These are phyloP conservation scores for Debaryomyces singareniensis DNA, from an alignment of 1,139 yeast species.

Conservation along the genomic window DNA sequence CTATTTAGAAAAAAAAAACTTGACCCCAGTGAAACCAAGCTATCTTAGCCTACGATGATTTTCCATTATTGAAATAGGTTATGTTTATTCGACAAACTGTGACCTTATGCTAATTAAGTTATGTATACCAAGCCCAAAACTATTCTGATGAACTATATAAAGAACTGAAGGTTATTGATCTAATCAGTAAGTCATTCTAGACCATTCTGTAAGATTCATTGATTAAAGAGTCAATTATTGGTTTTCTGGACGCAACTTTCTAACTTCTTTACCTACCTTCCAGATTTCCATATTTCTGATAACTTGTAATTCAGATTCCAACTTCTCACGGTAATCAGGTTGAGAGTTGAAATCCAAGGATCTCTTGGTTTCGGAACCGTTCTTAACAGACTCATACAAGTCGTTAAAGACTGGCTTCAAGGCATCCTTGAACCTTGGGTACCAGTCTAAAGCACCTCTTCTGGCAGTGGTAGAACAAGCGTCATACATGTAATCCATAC, in stretches of 20 bases:
- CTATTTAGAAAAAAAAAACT: too few species aligned
- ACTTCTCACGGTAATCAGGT: conserved; percentile 94
- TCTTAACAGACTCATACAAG: conserved; percentile 89
- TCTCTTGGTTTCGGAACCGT: conserved; percentile 96
- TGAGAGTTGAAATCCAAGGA: conserved; percentile 97
- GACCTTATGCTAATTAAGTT: conserved; percentile 22
- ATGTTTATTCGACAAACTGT: conserved; percentile 41
- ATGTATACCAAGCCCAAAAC: neutral
- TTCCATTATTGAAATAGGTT: conserved; percentile 2
- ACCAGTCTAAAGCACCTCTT: conserved; percentile 99
- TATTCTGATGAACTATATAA: neutral
- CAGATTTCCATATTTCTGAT: conserved; percentile 99
- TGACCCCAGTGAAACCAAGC: neutral
- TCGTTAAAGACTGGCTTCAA: conserved; percentile 97
- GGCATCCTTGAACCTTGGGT: conserved; percentile 97
- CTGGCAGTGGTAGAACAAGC: conserved; percentile 99
- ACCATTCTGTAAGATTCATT: conserved; percentile 16
- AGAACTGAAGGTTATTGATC: neutral
- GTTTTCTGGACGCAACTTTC: conserved; percentile 99
- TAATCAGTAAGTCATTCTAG: conserved; percentile 20
- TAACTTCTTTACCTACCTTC: conserved; percentile 99
- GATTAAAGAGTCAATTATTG: conserved; percentile 36
- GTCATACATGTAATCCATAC: conserved; percentile 99
- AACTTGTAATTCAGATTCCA: conserved; percentile 86
- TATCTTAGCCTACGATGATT: too few species aligned